These are phyloP conservation scores for Phytophthora quininea DNA, from an alignment of 352 stramenopile genomes.

Conservation along the genomic window DNA sequence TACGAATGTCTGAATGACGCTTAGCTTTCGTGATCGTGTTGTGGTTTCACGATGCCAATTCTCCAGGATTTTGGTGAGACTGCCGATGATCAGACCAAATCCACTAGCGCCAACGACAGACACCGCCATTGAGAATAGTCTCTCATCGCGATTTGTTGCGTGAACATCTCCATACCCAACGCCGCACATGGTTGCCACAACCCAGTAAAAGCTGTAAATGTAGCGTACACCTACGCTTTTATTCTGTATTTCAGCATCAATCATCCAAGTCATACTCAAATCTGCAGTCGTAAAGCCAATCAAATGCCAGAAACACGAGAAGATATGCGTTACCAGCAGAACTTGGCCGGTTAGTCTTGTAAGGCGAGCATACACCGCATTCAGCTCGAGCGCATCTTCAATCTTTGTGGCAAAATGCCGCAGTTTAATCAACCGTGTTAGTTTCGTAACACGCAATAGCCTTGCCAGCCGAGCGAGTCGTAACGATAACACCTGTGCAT, in stretches of 20 bases:
- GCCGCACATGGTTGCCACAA: conserved; percentile 75
- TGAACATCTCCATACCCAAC: conserved; percentile 87
- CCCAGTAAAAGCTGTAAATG: conserved; percentile 87
- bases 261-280: conserved; percentile 48
- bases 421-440: conserved; percentile 73
- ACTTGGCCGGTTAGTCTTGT: conserved; percentile 70
- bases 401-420: conserved; percentile 74
- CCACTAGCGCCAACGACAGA: conserved; percentile 78
- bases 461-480: conserved; percentile 68
- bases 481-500: conserved; percentile 64
- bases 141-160: conserved; percentile 71
- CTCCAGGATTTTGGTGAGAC: conserved; percentile 85
- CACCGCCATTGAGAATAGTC: conserved; percentile 70
- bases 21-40: conserved; percentile 59
- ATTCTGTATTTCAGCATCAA: conserved; percentile 26
- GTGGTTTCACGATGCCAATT: conserved; percentile 77
- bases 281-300: conserved; percentile 51
- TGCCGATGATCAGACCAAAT: conserved; percentile 85
- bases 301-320: conserved; percentile 84
- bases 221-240: conserved; percentile 52
- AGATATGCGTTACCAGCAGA: conserved; percentile 71
- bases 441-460: conserved; percentile 73
- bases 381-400: conserved; percentile 68
- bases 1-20: conserved; percentile 70
- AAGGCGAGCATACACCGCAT: conserved; percentile 68